Evolutionary conservation across 768 basidiomycete species (phyloP), one percentile per base, ranked within the genome.

Genomic region (Serendipita vermifera): DNA sequence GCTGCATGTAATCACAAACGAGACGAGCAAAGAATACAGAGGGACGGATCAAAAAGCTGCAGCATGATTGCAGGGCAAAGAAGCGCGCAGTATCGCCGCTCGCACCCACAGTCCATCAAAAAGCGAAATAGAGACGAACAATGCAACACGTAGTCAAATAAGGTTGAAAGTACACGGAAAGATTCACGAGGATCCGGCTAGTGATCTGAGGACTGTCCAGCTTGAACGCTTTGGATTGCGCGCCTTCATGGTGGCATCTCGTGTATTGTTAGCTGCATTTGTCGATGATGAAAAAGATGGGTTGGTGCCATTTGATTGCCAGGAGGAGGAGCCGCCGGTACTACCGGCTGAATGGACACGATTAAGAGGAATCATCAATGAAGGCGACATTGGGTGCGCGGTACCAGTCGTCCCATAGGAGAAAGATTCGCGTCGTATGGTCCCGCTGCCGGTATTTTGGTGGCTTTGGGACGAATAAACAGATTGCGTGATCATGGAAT

Each of bases 401-500:
- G 20, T 15, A 27, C 24, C 22, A 5, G 46, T 51, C 7, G 46
- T 20, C 15, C 46, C 46, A 27, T 51, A 51, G 5, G 46, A 51
- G 46, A 51, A 51, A 5, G 46, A 51, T 51, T 51, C 46, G 24
- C 46, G 9, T 24, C 46, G 9, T 29, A 31, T 51, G 5, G 22
- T n/a, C 32, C 46, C 46, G 29, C 46, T n/a, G n/a, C n/a, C 9
- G 24, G 46, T n/a, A 27, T n/a, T n/a, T n/a, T 15, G 22, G 17
- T 51, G 46, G 24, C 24, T 51, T 36, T 36, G 35, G 11, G 46
- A 7, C 27, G 46, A n/a, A 9, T 20, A n/a, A 31, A 15, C 32
- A 31, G n/a, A n/a, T n/a, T n/a, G n/a, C n/a, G 32, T 51, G 29
- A 51, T 51, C 46, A 51, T 51, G 24, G 46, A 51, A 51, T 51